phyloP scores from a whole-genome alignment of 1,284 basidiomycete species.

The Cryptococcus deneoformans region DNA sequence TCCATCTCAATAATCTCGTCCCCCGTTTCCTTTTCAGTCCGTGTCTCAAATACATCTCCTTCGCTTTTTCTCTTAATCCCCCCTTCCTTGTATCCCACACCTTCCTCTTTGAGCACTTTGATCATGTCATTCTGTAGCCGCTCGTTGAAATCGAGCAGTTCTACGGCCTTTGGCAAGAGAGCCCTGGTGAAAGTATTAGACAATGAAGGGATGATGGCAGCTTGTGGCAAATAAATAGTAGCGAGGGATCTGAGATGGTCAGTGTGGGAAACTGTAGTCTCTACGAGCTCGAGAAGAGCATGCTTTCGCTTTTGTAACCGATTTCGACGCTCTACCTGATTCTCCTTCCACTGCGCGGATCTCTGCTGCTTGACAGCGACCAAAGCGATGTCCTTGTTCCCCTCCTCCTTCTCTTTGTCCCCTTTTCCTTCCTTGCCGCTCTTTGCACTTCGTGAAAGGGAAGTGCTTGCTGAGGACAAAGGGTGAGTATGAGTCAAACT shows the following conservation, averaged over 20 bases:
- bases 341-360: conserved; percentile 32
- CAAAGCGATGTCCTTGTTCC: conserved; percentile 15
- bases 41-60: conserved; percentile 1
- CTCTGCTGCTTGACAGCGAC: conserved; percentile 27
- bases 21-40: background rate
- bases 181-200: conserved; percentile 7
- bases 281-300: conserved; percentile 64
- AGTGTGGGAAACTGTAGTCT: conserved; percentile 78
- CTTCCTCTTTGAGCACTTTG: conserved; percentile 55
- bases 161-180: background rate
- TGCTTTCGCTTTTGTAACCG: conserved; percentile 37
- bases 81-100: conserved; percentile 50
- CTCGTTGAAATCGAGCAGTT: background rate
- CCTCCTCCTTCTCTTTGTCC: background rate
- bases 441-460: conserved; percentile 45
- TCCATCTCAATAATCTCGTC: background rate
- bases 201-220: conserved; percentile 48
- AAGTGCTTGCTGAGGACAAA: conserved; percentile 48
- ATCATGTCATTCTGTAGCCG: conserved; percentile 47
- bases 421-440: conserved; percentile 35
- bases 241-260: conserved; percentile 71
- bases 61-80: conserved; percentile 6
- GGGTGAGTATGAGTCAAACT: conserved; percentile 34
- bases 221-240: conserved; percentile 53
- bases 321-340: conserved; percentile 19